Conservation (phyloP, 192 early-diverging fungal genomes). For the Coemansia sp. region DNA sequence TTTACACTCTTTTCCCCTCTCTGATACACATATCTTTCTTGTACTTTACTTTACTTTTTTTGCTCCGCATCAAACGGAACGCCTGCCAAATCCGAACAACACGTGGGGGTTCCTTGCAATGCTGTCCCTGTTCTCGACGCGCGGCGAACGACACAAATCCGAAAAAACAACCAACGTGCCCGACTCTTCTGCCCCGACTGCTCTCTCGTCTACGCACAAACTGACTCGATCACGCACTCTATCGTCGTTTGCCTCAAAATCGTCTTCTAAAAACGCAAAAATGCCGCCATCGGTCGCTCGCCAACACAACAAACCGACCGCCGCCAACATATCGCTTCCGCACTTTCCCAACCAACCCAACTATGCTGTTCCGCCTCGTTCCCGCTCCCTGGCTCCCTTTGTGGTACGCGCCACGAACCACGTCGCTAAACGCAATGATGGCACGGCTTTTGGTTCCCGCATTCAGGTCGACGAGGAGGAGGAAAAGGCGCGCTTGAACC, state of each 20-base stretch:
- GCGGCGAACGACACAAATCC: constrained; percentile 28
- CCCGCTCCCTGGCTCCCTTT: constrained; percentile 29
- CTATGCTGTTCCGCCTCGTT: constrained; percentile 34
- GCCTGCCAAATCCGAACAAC: not conserved
- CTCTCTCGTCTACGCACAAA: not conserved
- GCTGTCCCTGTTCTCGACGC: constrained; percentile 40
- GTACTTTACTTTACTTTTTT: not conserved
- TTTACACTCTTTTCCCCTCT: not conserved
- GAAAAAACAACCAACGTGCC: not conserved
- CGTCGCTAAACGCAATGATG: not conserved
- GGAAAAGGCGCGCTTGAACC: constrained; percentile 35
- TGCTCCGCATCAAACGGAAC: not conserved
- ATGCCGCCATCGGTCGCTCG: not conserved
- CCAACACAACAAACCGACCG: constrained; percentile 10
- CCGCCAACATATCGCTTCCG: constrained; percentile 2
- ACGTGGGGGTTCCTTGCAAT: constrained; percentile 6
- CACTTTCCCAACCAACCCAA: constrained; percentile 11
- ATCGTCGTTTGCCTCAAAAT: constrained; percentile 3
- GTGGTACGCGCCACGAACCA: constrained; percentile 13
- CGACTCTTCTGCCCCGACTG: not conserved
- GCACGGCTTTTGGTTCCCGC: constrained; percentile 5
- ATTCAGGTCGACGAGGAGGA: constrained; percentile 44
- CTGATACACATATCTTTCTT: too few relatives aligned
- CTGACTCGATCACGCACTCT: constrained; percentile 1
- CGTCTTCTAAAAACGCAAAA: not conserved